Evolutionary conservation across 2,329 filamentous ascomycete genomes (phyloP).

Genomic region (Juglanconis sp.): DNA sequence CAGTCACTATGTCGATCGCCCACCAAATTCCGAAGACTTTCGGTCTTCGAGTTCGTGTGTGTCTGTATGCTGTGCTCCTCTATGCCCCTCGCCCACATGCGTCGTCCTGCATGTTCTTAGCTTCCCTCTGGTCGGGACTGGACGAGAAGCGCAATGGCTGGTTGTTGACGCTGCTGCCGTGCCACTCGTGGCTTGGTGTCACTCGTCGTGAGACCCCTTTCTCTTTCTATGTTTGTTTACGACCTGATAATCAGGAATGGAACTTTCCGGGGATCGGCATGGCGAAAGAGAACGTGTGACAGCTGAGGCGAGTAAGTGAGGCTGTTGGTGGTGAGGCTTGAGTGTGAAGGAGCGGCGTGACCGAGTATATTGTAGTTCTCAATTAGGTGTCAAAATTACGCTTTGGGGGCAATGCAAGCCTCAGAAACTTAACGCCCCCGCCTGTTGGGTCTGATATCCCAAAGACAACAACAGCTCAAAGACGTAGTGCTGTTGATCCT

Average conservation of each 20-base stretch:
- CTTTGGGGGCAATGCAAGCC: neutral
- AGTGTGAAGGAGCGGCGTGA: neutral
- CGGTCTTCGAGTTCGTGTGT: neutral
- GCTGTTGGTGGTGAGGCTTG: too few relatives aligned
- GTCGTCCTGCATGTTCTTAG: neutral
- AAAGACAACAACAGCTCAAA: neutral
- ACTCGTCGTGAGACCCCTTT: neutral
- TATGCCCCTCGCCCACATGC: too few relatives aligned
- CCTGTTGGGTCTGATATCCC: neutral
- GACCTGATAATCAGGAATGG: too few relatives aligned
- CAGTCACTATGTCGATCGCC: too few relatives aligned
- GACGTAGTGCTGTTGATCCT: constrained; percentile 1
- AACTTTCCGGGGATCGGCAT: too few relatives aligned
- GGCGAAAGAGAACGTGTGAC: too few relatives aligned
- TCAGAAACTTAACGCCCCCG: neutral
- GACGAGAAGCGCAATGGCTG: too few relatives aligned
- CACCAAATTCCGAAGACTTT: neutral
- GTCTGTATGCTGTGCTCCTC: too few relatives aligned
- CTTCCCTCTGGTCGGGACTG: neutral
- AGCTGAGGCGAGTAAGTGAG: too few relatives aligned
- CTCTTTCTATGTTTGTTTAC: too few relatives aligned
- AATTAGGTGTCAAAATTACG: neutral
- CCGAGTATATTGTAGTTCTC: neutral
- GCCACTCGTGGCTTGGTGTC: constrained; percentile 1
- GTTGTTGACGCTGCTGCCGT: neutral